A percentile compares a stretch with the other conserved stretches of the same genome.
Conservation (phyloP, 2,329 filamentous ascomycete species). For the Fusarium sp. region DNA sequence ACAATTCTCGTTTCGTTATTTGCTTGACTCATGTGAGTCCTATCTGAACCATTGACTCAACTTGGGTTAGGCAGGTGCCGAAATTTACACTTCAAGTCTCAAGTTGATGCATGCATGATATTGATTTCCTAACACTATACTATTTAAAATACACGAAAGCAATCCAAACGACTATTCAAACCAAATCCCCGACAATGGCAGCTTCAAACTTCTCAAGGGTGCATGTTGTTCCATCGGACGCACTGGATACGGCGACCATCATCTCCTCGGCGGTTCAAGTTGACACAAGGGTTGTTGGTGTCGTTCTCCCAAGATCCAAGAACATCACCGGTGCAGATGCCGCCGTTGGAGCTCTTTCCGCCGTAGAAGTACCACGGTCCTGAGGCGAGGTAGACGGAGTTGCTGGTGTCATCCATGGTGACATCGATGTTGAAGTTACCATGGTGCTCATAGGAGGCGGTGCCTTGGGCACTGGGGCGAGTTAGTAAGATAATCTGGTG, state of each 20-base stretch:
- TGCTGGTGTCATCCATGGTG: constrained; percentile 20
- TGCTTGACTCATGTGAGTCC: no score
- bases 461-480: background rate
- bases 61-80: background rate
- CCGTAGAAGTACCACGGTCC: constrained; percentile 17
- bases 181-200: background rate
- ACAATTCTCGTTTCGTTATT: no score
- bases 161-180: background rate
- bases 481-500: background rate
- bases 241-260: constrained; percentile 13
- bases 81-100: background rate
- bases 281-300: constrained; percentile 7
- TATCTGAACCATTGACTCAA: background rate
- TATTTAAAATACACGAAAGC: background rate
- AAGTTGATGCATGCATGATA: background rate
- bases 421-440: constrained; percentile 14
- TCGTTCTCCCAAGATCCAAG: constrained; percentile 16
- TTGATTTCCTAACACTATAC: background rate
- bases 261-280: constrained; percentile 3
- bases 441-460: constrained; percentile 6
- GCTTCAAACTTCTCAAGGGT: background rate
- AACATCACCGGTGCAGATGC: background rate
- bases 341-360: constrained; percentile 3
- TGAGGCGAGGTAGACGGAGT: constrained; percentile 14
- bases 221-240: constrained; percentile 38